phyloP scores from a whole-genome alignment of 148 eudicot species.

The Rhododendron simsii region DNA sequence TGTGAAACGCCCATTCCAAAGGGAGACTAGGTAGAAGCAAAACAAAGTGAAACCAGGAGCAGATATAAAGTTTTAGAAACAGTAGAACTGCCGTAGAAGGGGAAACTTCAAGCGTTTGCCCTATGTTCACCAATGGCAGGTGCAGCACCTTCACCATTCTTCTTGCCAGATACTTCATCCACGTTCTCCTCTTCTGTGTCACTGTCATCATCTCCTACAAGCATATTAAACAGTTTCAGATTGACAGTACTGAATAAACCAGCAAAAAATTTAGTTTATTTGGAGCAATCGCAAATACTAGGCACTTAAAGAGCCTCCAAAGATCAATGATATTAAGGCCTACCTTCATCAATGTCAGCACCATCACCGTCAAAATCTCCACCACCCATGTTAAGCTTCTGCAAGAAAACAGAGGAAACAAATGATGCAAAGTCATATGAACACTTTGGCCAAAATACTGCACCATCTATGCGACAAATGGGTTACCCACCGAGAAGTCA shows the following conservation, averaged over 20 bases:
- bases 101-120: neutral
- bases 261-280: neutral
- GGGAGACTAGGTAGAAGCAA: neutral
- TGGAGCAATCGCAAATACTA: neutral
- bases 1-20: neutral
- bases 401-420: slow-evolving; percentile 11
- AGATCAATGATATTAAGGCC: neutral
- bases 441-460: neutral
- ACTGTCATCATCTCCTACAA: slow-evolving; percentile 7
- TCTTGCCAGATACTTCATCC: slow-evolving; percentile 5
- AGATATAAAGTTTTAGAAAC: neutral
- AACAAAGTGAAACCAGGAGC: neutral
- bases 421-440: neutral
- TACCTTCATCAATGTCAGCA: slow-evolving; percentile 40
- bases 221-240: neutral
- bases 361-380: slow-evolving; percentile 47
- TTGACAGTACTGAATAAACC: neutral
- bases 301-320: neutral
- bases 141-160: neutral
- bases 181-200: slow-evolving; percentile 10
- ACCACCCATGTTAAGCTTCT: slow-evolving; percentile 67
- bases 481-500: slow-evolving; percentile 62
- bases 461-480: neutral
- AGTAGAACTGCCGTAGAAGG: neutral
- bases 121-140: slow-evolving; percentile 1